Conservation (phyloP, 2,329 filamentous ascomycete genomes). For the Penicillium capsulatum region DNA sequence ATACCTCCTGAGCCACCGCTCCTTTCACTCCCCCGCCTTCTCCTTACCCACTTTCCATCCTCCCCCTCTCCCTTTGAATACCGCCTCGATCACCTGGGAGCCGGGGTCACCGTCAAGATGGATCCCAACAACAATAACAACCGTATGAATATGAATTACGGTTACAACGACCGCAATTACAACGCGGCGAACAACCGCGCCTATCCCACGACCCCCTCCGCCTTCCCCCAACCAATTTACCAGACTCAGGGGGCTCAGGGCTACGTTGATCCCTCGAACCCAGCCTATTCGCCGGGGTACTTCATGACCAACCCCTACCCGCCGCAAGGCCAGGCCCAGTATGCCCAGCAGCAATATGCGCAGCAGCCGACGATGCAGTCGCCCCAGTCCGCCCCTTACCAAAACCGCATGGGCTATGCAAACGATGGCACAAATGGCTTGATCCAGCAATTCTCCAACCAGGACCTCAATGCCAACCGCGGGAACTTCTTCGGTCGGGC, state of each 20-base stretch:
- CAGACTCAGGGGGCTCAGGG: constrained; percentile 58
- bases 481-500: constrained; percentile 66
- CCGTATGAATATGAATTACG: constrained; percentile 47
- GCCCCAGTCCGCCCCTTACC: constrained; percentile 54
- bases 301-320: constrained; percentile 60
- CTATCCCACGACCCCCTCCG: constrained; percentile 87
- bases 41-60: constrained; percentile 10
- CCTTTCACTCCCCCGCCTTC: constrained; percentile 21
- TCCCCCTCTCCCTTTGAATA: constrained; percentile 6
- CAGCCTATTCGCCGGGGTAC: constrained; percentile 49
- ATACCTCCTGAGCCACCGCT: constrained; percentile 32
- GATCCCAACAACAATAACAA: constrained; percentile 60
- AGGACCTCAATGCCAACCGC: constrained; percentile 77
- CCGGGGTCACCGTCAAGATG: constrained; percentile 51
- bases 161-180: constrained; percentile 60
- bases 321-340: constrained; percentile 14
- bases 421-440: constrained; percentile 87
- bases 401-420: constrained; percentile 50
- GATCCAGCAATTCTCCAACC: constrained; percentile 93
- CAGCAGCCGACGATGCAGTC: constrained; percentile 51
- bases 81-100: constrained; percentile 19
- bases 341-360: constrained; percentile 43
- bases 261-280: constrained; percentile 52
- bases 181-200: constrained; percentile 61
- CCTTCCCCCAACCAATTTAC: constrained; percentile 87